Evolutionary conservation across 495 filamentous ascomycete species (phyloP).

Genomic region (Evernia prunastri): DNA sequence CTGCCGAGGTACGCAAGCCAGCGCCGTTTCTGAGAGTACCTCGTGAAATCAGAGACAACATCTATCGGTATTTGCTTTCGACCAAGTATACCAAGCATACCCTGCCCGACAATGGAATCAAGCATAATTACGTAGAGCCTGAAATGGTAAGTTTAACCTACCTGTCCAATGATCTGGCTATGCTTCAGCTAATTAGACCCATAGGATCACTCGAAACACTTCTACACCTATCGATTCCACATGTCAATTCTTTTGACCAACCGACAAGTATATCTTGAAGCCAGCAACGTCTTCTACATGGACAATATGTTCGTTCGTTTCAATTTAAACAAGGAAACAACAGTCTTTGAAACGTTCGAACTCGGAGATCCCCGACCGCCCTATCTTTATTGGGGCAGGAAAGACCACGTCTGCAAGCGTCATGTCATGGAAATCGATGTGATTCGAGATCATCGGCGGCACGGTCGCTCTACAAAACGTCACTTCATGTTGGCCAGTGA

Average conservation of each 20-base stretch:
- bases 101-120: too few relatives aligned
- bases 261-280: neutral
- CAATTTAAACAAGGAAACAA: too few relatives aligned
- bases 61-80: neutral
- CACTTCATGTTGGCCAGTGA: neutral
- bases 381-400: too few relatives aligned
- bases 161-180: neutral
- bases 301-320: neutral
- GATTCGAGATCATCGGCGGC: neutral
- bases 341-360: too few relatives aligned
- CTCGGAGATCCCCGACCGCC: too few relatives aligned
- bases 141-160: neutral
- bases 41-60: neutral
- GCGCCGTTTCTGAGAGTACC: neutral
- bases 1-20: neutral
- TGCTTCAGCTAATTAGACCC: neutral
- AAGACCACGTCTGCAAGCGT: neutral
- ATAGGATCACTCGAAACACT: neutral
- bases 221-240: neutral
- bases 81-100: neutral
- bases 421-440: neutral
- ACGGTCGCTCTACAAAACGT: neutral
- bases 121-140: neutral
- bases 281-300: neutral
- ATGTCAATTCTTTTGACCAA: neutral